These are phyloP conservation scores for Epichloe baconii DNA, from an alignment of 2,329 filamentous ascomycete species.

Conservation along the genomic window DNA sequence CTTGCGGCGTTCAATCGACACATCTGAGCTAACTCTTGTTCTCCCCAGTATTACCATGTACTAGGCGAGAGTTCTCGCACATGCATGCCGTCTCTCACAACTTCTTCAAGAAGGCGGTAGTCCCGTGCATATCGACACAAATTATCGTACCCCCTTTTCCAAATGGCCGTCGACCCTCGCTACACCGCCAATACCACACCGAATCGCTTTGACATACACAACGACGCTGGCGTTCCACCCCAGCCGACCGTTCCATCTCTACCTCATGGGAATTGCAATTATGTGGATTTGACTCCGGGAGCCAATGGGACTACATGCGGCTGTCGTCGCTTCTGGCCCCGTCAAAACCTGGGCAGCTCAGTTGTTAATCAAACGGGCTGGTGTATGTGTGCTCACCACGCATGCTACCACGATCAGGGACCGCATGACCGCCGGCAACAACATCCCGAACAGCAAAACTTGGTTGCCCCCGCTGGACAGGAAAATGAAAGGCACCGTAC, in stretches of 20 bases:
- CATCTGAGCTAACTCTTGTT: background rate
- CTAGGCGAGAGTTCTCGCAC: background rate
- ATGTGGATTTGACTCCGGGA: conserved; percentile 38
- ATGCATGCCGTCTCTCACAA: background rate
- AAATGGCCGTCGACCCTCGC: conserved; percentile 40
- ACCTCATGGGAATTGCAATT: conserved; percentile 44
- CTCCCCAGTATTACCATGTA: background rate
- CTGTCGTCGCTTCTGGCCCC: conserved; percentile 48
- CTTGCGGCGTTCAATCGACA: background rate
- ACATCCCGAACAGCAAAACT: conserved; percentile 12
- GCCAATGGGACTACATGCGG: conserved; percentile 41
- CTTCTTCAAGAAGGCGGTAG: background rate
- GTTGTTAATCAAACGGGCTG: conserved; percentile 32
- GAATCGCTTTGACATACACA: conserved; percentile 43
- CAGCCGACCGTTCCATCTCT: conserved; percentile 20
- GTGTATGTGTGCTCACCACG: conserved; percentile 52
- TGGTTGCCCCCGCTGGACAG: conserved; percentile 22
- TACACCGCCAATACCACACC: conserved; percentile 28
- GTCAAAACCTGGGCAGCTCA: conserved; percentile 21
- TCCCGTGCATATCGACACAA: background rate
- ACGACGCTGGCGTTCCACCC: conserved; percentile 26
- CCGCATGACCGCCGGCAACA: conserved; percentile 9
- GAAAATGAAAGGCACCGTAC: conserved; percentile 38
- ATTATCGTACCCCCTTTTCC: background rate
- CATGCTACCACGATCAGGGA: conserved; percentile 45